Percentiles rank a stretch among this genome's conserved stretches.
Conservation (phyloP, 1,139 yeast genomes). For the Candida smagusa region DNA sequence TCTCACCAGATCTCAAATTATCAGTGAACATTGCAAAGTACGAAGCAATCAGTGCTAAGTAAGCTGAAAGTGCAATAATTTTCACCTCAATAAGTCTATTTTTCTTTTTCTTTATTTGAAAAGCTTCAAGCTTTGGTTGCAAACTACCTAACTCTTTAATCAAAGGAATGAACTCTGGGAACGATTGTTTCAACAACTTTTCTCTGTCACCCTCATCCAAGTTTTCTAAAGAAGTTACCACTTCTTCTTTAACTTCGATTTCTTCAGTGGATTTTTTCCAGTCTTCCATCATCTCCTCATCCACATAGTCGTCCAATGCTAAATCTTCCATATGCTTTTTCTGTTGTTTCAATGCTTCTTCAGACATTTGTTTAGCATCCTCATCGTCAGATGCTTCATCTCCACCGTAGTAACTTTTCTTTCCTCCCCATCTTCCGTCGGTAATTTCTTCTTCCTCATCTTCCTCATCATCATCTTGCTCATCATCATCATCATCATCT, state of each 20-base stretch:
- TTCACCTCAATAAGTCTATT: conserved; percentile 47
- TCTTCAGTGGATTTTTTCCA: conserved; percentile 50
- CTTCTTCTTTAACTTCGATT: conserved; percentile 21
- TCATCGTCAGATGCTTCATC: conserved; percentile 77
- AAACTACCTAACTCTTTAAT: conserved; percentile 58
- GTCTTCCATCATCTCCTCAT: conserved; percentile 75
- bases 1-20: conserved; percentile 50
- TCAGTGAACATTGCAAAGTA: conserved; percentile 72
- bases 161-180: conserved; percentile 85
- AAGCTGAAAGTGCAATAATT: conserved; percentile 68
- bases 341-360: conserved; percentile 86
- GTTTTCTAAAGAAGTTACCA: conserved; percentile 23
- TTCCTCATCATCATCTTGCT: conserved; percentile 39
- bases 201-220: conserved; percentile 44
- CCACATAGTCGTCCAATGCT: conserved; percentile 77
- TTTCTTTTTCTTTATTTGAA: conserved; percentile 20
- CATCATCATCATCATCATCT: conserved; percentile 28
- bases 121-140: conserved; percentile 35
- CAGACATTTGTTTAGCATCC: conserved; percentile 74
- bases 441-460: conserved; percentile 52
- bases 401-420: conserved; percentile 75
- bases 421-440: conserved; percentile 75
- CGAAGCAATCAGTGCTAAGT: conserved; percentile 68
- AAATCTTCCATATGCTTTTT: conserved; percentile 79
- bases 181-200: conserved; percentile 50